These are phyloP conservation scores for Isabelozyma rhagii DNA, from an alignment of 805 yeast genomes.

Conservation along the genomic window DNA sequence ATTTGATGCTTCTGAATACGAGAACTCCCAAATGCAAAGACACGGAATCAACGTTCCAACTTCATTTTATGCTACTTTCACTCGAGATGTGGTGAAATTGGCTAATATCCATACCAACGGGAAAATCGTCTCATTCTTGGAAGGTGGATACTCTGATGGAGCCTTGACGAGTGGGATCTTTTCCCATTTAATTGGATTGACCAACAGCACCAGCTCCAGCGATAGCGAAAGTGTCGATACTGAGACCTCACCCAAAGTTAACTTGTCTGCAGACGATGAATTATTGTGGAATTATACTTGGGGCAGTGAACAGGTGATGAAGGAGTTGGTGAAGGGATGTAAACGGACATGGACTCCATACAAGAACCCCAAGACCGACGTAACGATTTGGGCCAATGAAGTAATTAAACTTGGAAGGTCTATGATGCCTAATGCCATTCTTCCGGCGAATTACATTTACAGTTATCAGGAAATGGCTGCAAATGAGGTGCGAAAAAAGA, in stretches of 20 bases:
- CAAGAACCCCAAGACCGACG: constrained; percentile 49
- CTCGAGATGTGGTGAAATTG: constrained; percentile 66
- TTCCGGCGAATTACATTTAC: constrained; percentile 36
- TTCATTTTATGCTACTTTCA: constrained; percentile 67
- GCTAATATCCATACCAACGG: constrained; percentile 64
- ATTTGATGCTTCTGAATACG: constrained; percentile 83
- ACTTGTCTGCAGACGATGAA: constrained; percentile 16
- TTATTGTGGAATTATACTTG: constrained; percentile 58
- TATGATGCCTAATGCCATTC: constrained; percentile 53
- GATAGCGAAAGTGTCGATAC: neutral
- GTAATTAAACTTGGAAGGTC: constrained; percentile 60
- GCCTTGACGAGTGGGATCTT: constrained; percentile 78
- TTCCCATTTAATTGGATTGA: constrained; percentile 73
- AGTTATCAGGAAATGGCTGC: constrained; percentile 13
- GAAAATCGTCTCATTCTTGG: constrained; percentile 64
- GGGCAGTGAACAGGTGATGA: constrained; percentile 61
- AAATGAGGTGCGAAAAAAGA: neutral
- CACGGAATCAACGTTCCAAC: constrained; percentile 83
- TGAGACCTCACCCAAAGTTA: neutral
- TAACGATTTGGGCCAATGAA: constrained; percentile 62
- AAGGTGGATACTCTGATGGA: constrained; percentile 85
- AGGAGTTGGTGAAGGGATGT: constrained; percentile 67
- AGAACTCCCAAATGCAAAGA: constrained; percentile 79
- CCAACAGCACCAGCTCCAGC: constrained; percentile 22
- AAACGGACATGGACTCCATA: constrained; percentile 61